phyloP scores from a whole-genome alignment of 2,329 filamentous ascomycete species.

The Botrytis fabae region DNA sequence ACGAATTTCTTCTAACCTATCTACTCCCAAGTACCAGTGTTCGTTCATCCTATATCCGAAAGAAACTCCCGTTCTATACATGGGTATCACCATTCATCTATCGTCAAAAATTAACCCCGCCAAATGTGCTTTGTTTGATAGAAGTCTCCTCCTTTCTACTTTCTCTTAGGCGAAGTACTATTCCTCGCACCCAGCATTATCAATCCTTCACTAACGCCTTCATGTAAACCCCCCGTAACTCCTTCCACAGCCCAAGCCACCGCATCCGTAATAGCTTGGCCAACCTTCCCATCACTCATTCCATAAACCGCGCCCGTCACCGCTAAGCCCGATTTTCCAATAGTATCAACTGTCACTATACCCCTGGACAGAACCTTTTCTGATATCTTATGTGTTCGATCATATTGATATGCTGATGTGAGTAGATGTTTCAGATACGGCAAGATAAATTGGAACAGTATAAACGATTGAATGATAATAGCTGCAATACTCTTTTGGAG shows the following conservation, averaged over 20 bases:
- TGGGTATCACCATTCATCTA: conserved; percentile 26
- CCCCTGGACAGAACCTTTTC: conserved; percentile 56
- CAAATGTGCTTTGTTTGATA: conserved; percentile 10
- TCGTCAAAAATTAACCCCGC: not conserved
- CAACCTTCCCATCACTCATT: conserved; percentile 65
- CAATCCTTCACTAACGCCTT: conserved; percentile 60
- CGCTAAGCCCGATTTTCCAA: conserved; percentile 53
- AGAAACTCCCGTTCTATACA: conserved; percentile 7
- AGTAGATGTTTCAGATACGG: conserved; percentile 60
- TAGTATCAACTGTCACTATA: conserved; percentile 52
- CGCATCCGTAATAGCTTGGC: conserved; percentile 55
- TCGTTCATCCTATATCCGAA: not conserved
- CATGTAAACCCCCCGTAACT: conserved; percentile 65
- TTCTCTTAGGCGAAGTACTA: not conserved
- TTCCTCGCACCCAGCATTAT: conserved; percentile 44
- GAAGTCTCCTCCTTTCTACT: conserved; percentile 14
- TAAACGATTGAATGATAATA: conserved; percentile 57
- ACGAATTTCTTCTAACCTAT: not conserved
- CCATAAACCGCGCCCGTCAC: conserved; percentile 57
- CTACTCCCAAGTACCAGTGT: not conserved
- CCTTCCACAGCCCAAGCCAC: conserved; percentile 63
- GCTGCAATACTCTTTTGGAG: conserved; percentile 60
- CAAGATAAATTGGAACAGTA: conserved; percentile 59
- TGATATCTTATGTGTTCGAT: conserved; percentile 65
- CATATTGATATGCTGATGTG: conserved; percentile 58